Evolutionary conservation across 305 asterid species (phyloP).

Genomic region (Coffea humblotiana): DNA sequence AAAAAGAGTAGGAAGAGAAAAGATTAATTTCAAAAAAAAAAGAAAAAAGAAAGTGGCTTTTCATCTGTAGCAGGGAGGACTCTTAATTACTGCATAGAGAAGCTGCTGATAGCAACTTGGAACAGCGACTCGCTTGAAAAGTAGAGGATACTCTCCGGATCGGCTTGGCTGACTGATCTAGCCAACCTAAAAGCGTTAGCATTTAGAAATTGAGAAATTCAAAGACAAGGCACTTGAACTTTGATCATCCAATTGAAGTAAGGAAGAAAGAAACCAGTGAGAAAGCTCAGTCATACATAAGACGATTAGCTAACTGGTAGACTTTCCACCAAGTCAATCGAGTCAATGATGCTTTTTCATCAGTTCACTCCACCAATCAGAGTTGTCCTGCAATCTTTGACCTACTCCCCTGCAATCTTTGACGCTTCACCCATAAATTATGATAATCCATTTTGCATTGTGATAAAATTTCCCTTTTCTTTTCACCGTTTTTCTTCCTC

Average conservation of each 20-base stretch:
- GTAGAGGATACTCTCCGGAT: background rate
- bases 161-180: background rate
- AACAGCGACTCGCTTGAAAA: background rate
- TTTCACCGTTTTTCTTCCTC: too few species aligned
- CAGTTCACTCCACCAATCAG: background rate
- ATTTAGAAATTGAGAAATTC: too few species aligned
- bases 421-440: too few species aligned
- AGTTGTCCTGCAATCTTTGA: background rate
- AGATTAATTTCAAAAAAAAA: background rate
- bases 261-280: background rate
- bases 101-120: background rate
- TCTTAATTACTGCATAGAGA: background rate
- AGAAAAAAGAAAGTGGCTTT: too few species aligned
- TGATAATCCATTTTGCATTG: background rate
- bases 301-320: background rate
- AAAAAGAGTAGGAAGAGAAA: too few species aligned
- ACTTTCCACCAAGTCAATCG: conserved; percentile 10
- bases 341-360: background rate
- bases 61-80: background rate
- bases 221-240: too few species aligned
- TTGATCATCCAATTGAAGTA: background rate
- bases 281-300: background rate
- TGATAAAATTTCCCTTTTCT: background rate
- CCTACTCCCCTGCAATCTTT: background rate
- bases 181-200: too few species aligned